A percentile compares a stretch with the other conserved stretches of the same genome.
phyloP scores from a whole-genome alignment of 768 basidiomycete genomes.

The Boletus patriciae region DNA sequence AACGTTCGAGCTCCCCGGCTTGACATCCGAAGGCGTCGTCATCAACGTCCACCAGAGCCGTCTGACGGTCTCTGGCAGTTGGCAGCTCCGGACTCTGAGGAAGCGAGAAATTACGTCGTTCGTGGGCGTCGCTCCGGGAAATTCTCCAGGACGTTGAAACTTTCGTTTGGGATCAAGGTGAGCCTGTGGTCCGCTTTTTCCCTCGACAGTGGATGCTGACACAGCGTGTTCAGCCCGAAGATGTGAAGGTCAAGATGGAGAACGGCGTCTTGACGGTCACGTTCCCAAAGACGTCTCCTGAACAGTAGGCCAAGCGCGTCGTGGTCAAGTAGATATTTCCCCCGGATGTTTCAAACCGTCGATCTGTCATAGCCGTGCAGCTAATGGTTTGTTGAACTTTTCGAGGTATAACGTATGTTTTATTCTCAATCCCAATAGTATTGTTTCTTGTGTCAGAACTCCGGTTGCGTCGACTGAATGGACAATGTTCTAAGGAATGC shows the following conservation, averaged over 20 bases:
- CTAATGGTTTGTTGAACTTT: no score
- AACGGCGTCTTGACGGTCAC: slow-evolving; percentile 47
- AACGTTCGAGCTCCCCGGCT: slow-evolving; percentile 55
- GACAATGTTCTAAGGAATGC: no score
- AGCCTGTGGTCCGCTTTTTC: neutral
- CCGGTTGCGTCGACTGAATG: no score
- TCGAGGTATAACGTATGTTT: no score
- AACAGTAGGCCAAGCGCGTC: slow-evolving; percentile 27
- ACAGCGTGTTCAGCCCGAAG: slow-evolving; percentile 35
- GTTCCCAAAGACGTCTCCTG: slow-evolving; percentile 46
- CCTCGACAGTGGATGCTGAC: neutral
- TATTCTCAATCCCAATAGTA: no score
- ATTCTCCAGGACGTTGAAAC: slow-evolving; percentile 35
- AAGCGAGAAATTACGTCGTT: slow-evolving; percentile 41
- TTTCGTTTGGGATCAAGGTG: slow-evolving; percentile 46
- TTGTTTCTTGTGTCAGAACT: no score
- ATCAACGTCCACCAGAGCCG: slow-evolving; percentile 49
- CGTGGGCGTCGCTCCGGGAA: slow-evolving; percentile 47
- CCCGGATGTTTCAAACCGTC: no score
- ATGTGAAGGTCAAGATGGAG: slow-evolving; percentile 49
- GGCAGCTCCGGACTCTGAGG: slow-evolving; percentile 30
- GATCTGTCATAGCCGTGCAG: no score
- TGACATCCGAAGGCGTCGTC: slow-evolving; percentile 47
- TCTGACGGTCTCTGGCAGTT: slow-evolving; percentile 49
- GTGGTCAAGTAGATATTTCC: neutral